phyloP scores from a whole-genome alignment of 441 rosid genomes.

The Bocquillonia castaneifolia region DNA sequence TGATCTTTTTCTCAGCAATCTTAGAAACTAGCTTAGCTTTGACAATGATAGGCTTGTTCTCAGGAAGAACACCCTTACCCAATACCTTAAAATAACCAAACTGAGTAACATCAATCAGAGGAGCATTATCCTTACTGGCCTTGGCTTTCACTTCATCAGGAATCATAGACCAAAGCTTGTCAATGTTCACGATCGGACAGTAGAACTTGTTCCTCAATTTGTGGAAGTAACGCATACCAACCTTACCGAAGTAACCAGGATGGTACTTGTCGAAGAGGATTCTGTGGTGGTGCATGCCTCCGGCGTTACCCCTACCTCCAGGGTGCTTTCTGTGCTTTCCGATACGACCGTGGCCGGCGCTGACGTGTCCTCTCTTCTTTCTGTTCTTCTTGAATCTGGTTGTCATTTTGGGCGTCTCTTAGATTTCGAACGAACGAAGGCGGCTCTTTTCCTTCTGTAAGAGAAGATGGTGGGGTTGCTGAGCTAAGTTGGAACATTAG shows the following conservation, averaged over 20 bases:
- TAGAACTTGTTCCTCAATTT: slow-evolving; percentile 65
- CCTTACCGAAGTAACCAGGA: slow-evolving; percentile 75
- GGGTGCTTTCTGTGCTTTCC: slow-evolving; percentile 84
- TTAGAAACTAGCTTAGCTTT: slow-evolving; percentile 68
- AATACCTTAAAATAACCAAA: slow-evolving; percentile 64
- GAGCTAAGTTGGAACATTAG: neutral
- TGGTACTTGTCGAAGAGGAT: slow-evolving; percentile 87
- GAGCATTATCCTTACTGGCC: slow-evolving; percentile 50
- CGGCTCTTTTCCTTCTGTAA: neutral
- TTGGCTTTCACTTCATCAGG: slow-evolving; percentile 53
- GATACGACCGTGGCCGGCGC: slow-evolving; percentile 74
- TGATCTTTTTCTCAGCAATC: slow-evolving; percentile 71
- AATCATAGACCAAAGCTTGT: slow-evolving; percentile 65
- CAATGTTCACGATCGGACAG: slow-evolving; percentile 66
- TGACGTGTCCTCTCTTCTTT: slow-evolving; percentile 83
- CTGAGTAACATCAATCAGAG: slow-evolving; percentile 63
- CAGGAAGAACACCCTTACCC: slow-evolving; percentile 63
- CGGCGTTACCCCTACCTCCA: slow-evolving; percentile 72
- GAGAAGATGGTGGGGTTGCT: neutral
- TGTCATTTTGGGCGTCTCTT: slow-evolving; percentile 35
- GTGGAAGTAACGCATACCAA: slow-evolving; percentile 77
- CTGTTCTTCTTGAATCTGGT: slow-evolving; percentile 72
- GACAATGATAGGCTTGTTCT: slow-evolving; percentile 50
- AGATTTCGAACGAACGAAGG: neutral
- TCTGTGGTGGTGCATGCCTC: slow-evolving; percentile 78